A percentile compares a stretch with the other conserved stretches of the same genome.
phyloP scores from a whole-genome alignment of 305 asterid genomes.

The Solanum hybrid region DNA sequence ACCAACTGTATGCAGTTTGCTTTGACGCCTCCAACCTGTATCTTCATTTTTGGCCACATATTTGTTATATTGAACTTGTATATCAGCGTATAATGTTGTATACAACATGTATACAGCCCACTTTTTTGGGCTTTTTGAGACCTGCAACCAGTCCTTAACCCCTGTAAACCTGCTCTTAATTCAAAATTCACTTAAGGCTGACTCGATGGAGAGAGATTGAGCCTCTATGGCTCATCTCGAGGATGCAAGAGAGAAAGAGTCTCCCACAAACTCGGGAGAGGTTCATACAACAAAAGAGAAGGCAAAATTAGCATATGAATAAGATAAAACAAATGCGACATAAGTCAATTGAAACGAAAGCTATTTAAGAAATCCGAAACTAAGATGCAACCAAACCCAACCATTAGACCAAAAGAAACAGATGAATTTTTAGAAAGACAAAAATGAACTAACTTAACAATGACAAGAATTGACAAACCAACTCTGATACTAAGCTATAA shows the following conservation, averaged over 20 bases:
- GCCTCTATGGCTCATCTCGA: background rate
- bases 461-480: background rate
- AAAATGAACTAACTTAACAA: background rate
- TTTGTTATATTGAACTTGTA: no score
- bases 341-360: background rate
- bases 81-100: no score
- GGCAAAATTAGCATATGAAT: background rate
- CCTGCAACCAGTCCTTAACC: background rate
- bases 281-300: background rate
- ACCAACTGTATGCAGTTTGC: no score
- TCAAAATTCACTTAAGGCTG: background rate
- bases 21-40: no score
- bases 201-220: background rate
- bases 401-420: background rate
- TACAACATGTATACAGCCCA: no score
- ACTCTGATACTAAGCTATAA: no score
- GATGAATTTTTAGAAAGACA: background rate
- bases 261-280: background rate
- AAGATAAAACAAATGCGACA: no score
- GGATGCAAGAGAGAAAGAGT: background rate
- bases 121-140: background rate
- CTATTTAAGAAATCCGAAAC: no score
- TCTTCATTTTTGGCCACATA: no score
- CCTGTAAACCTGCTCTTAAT: background rate
- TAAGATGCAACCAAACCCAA: background rate